Evolutionary conservation across 352 stramenopile species (phyloP).

Genomic region (Globisporangium emineosum): DNA sequence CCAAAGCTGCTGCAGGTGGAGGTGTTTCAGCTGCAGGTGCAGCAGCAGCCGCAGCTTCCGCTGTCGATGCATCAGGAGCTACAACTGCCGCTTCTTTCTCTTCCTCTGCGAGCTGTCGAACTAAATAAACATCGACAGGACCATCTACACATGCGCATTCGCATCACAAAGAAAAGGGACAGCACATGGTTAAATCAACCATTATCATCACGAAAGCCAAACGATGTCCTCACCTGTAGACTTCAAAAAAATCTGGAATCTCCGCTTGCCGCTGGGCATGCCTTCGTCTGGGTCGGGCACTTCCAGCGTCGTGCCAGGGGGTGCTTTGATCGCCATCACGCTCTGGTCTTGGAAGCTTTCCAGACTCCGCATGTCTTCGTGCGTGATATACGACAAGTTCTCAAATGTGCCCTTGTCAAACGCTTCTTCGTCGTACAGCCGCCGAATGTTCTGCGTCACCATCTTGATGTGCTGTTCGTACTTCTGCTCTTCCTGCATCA

Average conservation of each 20-base stretch:
- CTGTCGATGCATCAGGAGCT: conserved; percentile 5
- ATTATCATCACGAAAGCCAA: neutral
- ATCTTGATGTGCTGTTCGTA: conserved; percentile 85
- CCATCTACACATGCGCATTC: conserved; percentile 45
- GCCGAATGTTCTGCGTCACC: conserved; percentile 79
- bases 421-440: conserved; percentile 80
- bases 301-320: conserved; percentile 92
- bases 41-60: conserved; percentile 1
- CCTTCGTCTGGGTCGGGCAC: conserved; percentile 93
- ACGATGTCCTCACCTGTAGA: conserved; percentile 50
- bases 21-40: conserved; percentile 19
- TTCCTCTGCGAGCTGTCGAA: conserved; percentile 54
- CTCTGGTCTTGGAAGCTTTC: conserved; percentile 85
- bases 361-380: conserved; percentile 86
- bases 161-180: neutral
- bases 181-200: neutral
- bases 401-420: conserved; percentile 76
- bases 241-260: conserved; percentile 95
- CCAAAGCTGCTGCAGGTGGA: conserved; percentile 37
- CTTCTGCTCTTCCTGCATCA: conserved; percentile 79
- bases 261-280: conserved; percentile 84
- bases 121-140: conserved; percentile 90
- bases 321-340: conserved; percentile 94
- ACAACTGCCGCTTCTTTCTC: conserved; percentile 21
- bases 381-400: conserved; percentile 82